These are phyloP conservation scores for Noccaea caerulescens DNA, from an alignment of 345 rosid genomes.

Conservation along the genomic window DNA sequence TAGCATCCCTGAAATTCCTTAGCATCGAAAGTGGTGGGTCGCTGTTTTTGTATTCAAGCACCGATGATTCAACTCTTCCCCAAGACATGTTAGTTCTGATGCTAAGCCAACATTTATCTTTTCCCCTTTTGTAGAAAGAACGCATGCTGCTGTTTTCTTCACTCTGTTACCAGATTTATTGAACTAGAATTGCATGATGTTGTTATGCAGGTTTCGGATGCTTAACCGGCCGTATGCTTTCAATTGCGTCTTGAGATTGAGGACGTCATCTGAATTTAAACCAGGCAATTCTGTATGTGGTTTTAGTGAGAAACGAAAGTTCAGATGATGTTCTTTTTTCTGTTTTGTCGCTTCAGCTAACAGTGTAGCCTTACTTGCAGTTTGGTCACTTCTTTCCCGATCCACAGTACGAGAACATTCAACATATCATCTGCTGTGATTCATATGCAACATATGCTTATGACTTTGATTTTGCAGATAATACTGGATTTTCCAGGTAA, in stretches of 20 bases:
- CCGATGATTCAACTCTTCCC: slow-evolving; percentile 98
- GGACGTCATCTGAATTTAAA: slow-evolving; percentile 93
- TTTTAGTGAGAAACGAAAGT: slow-evolving; percentile 7
- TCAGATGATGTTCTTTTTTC: neutral
- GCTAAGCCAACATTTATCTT: neutral
- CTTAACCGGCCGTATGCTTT: slow-evolving; percentile 94
- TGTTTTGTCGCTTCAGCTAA: slow-evolving; percentile 17
- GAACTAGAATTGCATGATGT: slow-evolving; percentile 23
- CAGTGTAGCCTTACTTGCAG: slow-evolving; percentile 55
- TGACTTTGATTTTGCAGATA: slow-evolving; percentile 85
- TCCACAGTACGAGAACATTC: slow-evolving; percentile 97
- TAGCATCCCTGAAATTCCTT: slow-evolving; percentile 96
- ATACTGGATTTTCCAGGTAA: slow-evolving; percentile 88
- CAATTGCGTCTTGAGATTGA: slow-evolving; percentile 83
- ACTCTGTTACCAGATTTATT: slow-evolving; percentile 3
- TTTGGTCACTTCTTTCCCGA: slow-evolving; percentile 98
- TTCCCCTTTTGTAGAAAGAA: neutral
- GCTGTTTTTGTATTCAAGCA: slow-evolving; percentile 76
- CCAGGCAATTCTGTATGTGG: slow-evolving; percentile 84
- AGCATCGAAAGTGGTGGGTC: slow-evolving; percentile 99
- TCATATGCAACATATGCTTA: slow-evolving; percentile 93
- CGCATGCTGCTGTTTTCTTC: slow-evolving; percentile 21
- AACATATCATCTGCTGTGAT: slow-evolving; percentile 96
- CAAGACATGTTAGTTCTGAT: slow-evolving; percentile 89
- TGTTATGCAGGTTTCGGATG: slow-evolving; percentile 78